These are phyloP conservation scores for Fomitopsis betulina DNA, from an alignment of 1,284 basidiomycete genomes.

Conservation along the genomic window DNA sequence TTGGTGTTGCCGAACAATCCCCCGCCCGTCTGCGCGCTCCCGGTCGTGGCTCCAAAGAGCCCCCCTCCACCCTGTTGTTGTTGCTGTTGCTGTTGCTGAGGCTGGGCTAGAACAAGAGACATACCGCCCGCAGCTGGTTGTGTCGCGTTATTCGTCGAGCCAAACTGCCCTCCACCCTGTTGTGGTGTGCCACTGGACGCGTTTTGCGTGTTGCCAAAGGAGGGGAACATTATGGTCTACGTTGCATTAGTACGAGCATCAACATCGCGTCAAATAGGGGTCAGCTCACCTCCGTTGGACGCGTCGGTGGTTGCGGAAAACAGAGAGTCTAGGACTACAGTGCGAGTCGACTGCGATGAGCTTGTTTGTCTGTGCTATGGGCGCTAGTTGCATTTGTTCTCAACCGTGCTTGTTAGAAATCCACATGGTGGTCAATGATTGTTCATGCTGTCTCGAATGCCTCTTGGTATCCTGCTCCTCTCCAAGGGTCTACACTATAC, in stretches of 20 bases:
- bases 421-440: no score
- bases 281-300: not conserved
- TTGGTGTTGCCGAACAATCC: constrained; percentile 12
- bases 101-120: constrained; percentile 18
- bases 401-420: no score
- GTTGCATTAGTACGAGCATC: not conserved
- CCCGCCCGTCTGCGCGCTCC: not conserved
- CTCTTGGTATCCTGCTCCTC: no score
- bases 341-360: not conserved
- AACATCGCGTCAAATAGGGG: no score
- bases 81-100: not conserved
- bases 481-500: no score
- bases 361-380: not conserved
- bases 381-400: no score
- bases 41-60: constrained; percentile 15
- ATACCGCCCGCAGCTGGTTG: constrained; percentile 15
- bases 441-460: no score
- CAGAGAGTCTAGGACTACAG: no score
- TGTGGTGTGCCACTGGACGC: not conserved
- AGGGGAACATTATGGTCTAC: not conserved
- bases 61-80: constrained; percentile 8
- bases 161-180: not conserved
- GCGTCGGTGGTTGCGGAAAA: no score
- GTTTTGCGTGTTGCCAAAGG: not conserved
- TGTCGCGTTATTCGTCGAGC: constrained; percentile 1